Evolutionary conservation across 805 yeast species (phyloP), one percentile per base, ranked within the genome.

Genomic region (Wickerhamia fluorescens): DNA sequence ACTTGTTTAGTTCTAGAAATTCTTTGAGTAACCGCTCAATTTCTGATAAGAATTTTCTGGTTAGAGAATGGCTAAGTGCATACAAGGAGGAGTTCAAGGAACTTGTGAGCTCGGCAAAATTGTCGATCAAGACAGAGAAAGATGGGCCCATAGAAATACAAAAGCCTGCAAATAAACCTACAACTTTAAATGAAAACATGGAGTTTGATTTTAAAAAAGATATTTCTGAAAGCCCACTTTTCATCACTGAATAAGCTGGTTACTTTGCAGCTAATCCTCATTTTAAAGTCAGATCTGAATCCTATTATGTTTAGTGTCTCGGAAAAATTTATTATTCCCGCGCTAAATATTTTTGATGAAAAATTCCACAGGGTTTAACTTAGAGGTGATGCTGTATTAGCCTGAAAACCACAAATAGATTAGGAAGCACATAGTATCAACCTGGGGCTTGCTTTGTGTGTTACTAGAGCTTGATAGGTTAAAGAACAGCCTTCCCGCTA

Each of bases 11-110:
- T 25, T 29, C 41, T 4, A 30, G 42, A 14, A 36, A 29, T 14
- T 20, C 39, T n/a, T 13, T 54, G 12, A 47, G 54, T 24, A 42
- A 38, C 20, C 57, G 45, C 41, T 45, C 42, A 6, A 58, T 70
- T 17, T 56, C 63, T 23, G 73, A 58, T 28, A 73, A 70, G 39
- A 60, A 57, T 36, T 73, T 72, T 31, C 66, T 61, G 38, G 58
- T 63, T 11, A 52, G 45, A 23, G 54, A 56, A 14, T 73, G 78
- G 78, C 48, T 53, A 23, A 37, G 38, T 5, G 43, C 51, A 11
- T 63, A 69, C 40, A 41, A 45, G 6, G 49, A 51, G 20, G 71
- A 69, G 26, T 73, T 65, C 31, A 50, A 39, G 25, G 44, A 37
- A 16, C 47, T 73, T 25, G 54, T 55, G 8, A 46, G 40, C 14